Conservation (phyloP, 345 rosid species). For the Acer negundo region DNA sequence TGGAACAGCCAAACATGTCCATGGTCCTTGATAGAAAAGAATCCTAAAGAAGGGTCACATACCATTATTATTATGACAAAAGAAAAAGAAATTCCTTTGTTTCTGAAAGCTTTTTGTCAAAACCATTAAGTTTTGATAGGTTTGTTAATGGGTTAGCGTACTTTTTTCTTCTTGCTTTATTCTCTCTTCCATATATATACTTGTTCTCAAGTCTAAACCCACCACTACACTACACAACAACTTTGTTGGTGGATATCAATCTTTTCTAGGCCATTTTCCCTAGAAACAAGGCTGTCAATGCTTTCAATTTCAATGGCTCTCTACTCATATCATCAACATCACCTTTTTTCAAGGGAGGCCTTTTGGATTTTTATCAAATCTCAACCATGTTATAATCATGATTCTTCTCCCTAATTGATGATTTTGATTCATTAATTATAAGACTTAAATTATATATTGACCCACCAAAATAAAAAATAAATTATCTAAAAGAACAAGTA, state of each 20-base stretch:
- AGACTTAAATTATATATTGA: slow-evolving; percentile 34
- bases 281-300: slow-evolving; percentile 45
- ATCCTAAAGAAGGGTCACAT: slow-evolving; percentile 26
- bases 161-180: slow-evolving; percentile 32
- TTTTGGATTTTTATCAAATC: slow-evolving; percentile 32
- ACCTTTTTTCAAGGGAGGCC: slow-evolving; percentile 30
- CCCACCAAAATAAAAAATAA: slow-evolving; percentile 15
- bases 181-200: slow-evolving; percentile 35
- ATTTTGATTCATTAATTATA: slow-evolving; percentile 13
- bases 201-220: slow-evolving; percentile 25
- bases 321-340: slow-evolving; percentile 53
- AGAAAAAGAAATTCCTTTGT: slow-evolving; percentile 29
- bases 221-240: slow-evolving; percentile 26
- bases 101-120: slow-evolving; percentile 6
- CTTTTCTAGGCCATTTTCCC: slow-evolving; percentile 39
- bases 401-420: slow-evolving; percentile 27
- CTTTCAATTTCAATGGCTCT: slow-evolving; percentile 49
- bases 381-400: slow-evolving; percentile 37
- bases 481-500: slow-evolving; percentile 4
- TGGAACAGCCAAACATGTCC: slow-evolving; percentile 28
- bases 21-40: slow-evolving; percentile 15
- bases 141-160: slow-evolving; percentile 31
- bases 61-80: slow-evolving; percentile 38
- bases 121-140: slow-evolving; percentile 30
- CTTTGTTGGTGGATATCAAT: slow-evolving; percentile 46